phyloP scores from a whole-genome alignment of 2,329 filamentous ascomycete genomes.

The Ambrosiella cleistominuta region DNA sequence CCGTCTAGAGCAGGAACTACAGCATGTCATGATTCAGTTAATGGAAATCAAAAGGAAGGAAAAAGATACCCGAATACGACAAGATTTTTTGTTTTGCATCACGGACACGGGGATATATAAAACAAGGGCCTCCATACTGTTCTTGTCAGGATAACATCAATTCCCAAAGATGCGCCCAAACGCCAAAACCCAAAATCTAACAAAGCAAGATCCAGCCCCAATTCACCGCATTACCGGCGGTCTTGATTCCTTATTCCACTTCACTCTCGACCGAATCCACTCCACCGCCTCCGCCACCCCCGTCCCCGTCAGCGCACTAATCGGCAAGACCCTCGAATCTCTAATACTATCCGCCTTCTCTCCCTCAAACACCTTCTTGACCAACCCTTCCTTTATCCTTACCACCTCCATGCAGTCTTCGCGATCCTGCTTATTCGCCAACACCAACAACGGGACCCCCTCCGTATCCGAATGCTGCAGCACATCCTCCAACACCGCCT shows the following conservation, averaged over 20 bases:
- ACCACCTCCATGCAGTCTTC: conserved; percentile 98
- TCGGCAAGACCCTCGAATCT: conserved; percentile 77
- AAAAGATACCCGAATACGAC: conserved; percentile 10
- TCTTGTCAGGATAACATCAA: background rate
- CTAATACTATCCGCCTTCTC: conserved; percentile 73
- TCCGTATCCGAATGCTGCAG: conserved; percentile 74
- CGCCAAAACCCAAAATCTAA: conserved; percentile 4
- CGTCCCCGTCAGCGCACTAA: conserved; percentile 74
- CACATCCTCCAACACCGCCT: conserved; percentile 75
- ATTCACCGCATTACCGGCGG: conserved; percentile 79
- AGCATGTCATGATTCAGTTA: conserved; percentile 1
- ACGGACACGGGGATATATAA: background rate
- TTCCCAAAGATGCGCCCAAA: background rate
- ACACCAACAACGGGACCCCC: conserved; percentile 75
- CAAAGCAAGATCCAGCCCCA: conserved; percentile 2
- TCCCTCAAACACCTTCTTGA: conserved; percentile 89
- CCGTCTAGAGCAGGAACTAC: background rate
- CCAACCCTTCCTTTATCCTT: conserved; percentile 87
- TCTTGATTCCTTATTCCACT: conserved; percentile 88
- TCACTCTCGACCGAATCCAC: conserved; percentile 80
- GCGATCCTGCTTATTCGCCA: conserved; percentile 95
- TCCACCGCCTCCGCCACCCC: conserved; percentile 93
- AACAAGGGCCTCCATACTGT: background rate
- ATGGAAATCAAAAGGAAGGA: conserved; percentile 7
- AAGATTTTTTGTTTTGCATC: background rate